Evolutionary conservation across 2,329 filamentous ascomycete genomes (phyloP), one percentile per base, ranked within the genome.

Genomic region (Colletotrichum sp.): DNA sequence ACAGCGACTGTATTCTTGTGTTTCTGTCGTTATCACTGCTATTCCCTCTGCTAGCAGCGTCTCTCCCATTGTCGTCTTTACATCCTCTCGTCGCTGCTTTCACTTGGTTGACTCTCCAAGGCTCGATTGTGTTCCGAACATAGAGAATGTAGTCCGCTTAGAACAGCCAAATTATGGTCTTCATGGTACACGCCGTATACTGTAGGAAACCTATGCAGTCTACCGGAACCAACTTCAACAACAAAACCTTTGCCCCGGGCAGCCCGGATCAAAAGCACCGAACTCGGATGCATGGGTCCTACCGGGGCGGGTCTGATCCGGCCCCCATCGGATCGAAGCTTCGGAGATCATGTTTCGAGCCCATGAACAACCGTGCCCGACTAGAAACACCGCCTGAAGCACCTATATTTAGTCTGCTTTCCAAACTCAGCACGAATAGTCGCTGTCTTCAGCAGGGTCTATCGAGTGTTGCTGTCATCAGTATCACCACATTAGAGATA

Each of bases 61-160:
- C n/a, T 49, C 18, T n/a, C 9, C 18, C 39, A 18, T 12, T 13
- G 10, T 21, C 44, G n/a, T 49, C 44, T 4, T 4, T 52, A 21
- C n/a, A 12, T 21, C 6, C 2, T 52, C 6, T 52, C 0, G 10
- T 21, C 10, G 44, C 44, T 21, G n/a, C 44, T 52, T 13, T n/a
- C 44, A 52, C n/a, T 52, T 21, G 10, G 6, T 52, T 21, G n/a
- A 52, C 10, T 21, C 10, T 13, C 39, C 18, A 3, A 13, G 18
- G n/a, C 10, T 21, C 2, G n/a, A 52, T 21, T 13, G 6, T 52
- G 44, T 52, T 7, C 12, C 9, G n/a, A 7, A 0, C n/a, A 7
- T 13, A 0, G n/a, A n/a, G 0, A 13, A 21, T 52, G 4, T 13
- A 13, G 10, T 5, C 10, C n/a, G n/a, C n/a, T 21, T 3, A 21